Percentiles rank a stretch among this genome's conserved stretches.
Evolutionary conservation across 1,284 basidiomycete genomes (phyloP).

Genomic region (Coniferiporia weirii): DNA sequence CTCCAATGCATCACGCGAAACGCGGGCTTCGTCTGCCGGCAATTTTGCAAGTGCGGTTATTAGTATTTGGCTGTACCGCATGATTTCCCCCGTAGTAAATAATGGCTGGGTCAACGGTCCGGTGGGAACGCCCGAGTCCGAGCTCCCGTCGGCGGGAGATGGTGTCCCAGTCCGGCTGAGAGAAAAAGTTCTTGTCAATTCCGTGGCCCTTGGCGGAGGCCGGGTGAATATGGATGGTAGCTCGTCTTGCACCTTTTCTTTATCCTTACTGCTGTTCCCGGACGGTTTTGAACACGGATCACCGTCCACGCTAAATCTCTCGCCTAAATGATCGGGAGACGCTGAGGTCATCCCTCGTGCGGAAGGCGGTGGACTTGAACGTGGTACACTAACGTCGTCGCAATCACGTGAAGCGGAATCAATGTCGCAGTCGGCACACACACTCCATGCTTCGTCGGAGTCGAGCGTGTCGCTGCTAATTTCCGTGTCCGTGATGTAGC

Average conservation of each 20-base stretch:
- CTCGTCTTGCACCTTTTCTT: not conserved
- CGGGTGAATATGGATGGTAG: not conserved
- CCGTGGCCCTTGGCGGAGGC: not conserved
- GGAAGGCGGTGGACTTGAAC: constrained; percentile 4
- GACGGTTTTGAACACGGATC: not conserved
- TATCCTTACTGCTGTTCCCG: not conserved
- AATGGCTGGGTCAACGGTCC: not conserved
- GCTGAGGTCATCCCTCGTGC: no score
- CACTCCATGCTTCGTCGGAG: not conserved
- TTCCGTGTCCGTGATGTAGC: not conserved
- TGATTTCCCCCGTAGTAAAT: not conserved
- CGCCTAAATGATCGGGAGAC: not conserved
- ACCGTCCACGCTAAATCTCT: not conserved
- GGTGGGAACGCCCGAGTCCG: not conserved
- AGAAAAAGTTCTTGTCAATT: not conserved
- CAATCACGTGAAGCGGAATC: not conserved
- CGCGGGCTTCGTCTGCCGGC: not conserved
- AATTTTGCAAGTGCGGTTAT: not conserved
- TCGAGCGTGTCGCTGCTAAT: not conserved
- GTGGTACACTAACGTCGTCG: constrained; percentile 6
- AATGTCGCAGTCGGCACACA: not conserved
- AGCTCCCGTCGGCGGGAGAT: not conserved
- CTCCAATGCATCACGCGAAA: not conserved
- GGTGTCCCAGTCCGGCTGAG: not conserved
- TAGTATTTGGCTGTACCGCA: not conserved